Evolutionary conservation across 2,329 filamentous ascomycete genomes (phyloP), one percentile per base, ranked within the genome.

Genomic region (Diaporthe ampelina): DNA sequence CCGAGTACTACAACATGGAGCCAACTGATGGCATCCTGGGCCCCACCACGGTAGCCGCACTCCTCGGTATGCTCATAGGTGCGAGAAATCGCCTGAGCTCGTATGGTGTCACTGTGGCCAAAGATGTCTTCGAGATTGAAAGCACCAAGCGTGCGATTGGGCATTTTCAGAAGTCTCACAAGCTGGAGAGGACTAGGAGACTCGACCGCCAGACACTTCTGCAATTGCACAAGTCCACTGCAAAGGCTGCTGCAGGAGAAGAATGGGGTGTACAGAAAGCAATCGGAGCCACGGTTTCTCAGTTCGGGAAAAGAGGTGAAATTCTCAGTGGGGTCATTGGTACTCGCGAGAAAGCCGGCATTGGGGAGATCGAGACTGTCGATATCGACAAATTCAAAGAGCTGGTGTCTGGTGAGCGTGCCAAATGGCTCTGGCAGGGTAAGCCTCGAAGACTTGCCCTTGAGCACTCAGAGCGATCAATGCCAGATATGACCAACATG

Each of bases 311-410:
- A 82, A 93, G 96, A 70, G 95, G 95, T 63, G 96, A 98, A 82
- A 94, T 98, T 85, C 93, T 98, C 61, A 95, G 97, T 87, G 95
- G 95, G n/a, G 97, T 97, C 87, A 95, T 98, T 8, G 94, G 92
- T 52, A 92, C 94, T 35, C 92, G 93, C 63, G 95, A 97, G 78
- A 97, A 97, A 83, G 94, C 92, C 73, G 94, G 95, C 4, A 95
- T 98, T 77, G 94, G 94, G 5, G 96, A 98, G 79, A 92, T 98
- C 48, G 97, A 99, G 84, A 98, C 95, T 0, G 87, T 95, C 13
- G 95, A 98, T 79, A 91, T 98, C 71, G 95, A 97, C 78, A 91
- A 88, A 59, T 97, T 98, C 77, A 89, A 94, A 65, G 91, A 91
- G 74, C 87, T 97, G 35, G 91, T 93, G 0, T 93, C 92, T 76